phyloP scores from a whole-genome alignment of 257 asterid species.

The Petunia axillaris region DNA sequence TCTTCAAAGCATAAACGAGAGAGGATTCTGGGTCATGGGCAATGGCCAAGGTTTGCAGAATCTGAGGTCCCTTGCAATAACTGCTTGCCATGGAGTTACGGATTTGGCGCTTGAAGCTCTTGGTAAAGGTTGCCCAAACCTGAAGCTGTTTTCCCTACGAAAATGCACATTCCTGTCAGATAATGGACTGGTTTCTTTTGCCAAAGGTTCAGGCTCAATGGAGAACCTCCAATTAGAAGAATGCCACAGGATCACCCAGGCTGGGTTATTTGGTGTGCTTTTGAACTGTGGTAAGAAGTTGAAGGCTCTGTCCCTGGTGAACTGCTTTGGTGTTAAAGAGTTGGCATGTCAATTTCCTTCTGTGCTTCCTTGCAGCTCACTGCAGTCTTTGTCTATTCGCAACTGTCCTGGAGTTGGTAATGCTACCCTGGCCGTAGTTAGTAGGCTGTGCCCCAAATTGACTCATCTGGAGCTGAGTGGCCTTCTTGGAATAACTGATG shows the following conservation, averaged over 20 bases:
- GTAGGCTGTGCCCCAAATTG: constrained; percentile 63
- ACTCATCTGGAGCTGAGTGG: constrained; percentile 57
- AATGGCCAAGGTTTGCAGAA: constrained; percentile 73
- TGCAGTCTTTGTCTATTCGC: constrained; percentile 59
- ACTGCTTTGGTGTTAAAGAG: constrained; percentile 81
- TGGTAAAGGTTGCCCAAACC: constrained; percentile 67
- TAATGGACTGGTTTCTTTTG: constrained; percentile 63
- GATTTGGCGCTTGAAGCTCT: constrained; percentile 71
- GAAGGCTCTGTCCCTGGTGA: constrained; percentile 60
- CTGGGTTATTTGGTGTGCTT: constrained; percentile 69
- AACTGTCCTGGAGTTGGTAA: constrained; percentile 83
- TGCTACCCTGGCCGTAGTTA: constrained; percentile 54
- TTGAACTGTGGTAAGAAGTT: constrained; percentile 55
- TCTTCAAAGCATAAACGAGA: constrained; percentile 75
- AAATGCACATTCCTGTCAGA: constrained; percentile 72
- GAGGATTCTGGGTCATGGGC: constrained; percentile 99
- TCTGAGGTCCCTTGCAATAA: constrained; percentile 61
- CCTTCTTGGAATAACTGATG: constrained; percentile 60
- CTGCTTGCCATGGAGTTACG: constrained; percentile 77
- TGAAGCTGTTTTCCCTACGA: constrained; percentile 55
- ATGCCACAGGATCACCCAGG: constrained; percentile 76
- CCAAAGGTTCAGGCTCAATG: constrained; percentile 57
- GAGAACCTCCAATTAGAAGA: constrained; percentile 73
- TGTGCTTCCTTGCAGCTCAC: constrained; percentile 49
- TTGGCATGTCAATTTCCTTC: constrained; percentile 39